A percentile compares a stretch with the other conserved stretches of the same genome.
These are phyloP conservation scores for Neurospora discreta DNA, from an alignment of 495 filamentous ascomycete species.

Conservation along the genomic window DNA sequence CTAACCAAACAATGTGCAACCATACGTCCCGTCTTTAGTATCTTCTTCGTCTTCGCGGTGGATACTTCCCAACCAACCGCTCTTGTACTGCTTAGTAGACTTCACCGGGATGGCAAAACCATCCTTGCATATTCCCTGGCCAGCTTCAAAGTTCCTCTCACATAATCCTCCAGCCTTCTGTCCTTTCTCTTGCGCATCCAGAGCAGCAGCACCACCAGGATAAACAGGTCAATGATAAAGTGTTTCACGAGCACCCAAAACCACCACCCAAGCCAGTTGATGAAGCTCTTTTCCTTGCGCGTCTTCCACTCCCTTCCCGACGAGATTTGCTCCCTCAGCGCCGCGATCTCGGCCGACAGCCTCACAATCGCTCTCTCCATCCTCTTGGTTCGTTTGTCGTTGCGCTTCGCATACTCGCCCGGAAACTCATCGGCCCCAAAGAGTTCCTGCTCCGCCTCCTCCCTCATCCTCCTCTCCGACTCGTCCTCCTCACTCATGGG, in stretches of 20 bases:
- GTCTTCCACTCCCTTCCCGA: constrained; percentile 45
- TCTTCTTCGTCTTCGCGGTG: background rate
- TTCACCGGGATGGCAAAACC: constrained; percentile 42
- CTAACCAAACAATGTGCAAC: background rate
- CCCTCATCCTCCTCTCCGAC: constrained; percentile 39
- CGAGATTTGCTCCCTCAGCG: constrained; percentile 86
- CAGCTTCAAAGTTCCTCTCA: constrained; percentile 52
- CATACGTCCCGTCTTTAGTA: background rate
- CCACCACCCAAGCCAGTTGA: constrained; percentile 64
- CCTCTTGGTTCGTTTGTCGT: constrained; percentile 62
- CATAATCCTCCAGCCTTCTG: constrained; percentile 62
- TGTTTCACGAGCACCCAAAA: constrained; percentile 63
- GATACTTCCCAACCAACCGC: background rate
- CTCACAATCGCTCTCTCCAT: constrained; percentile 83
- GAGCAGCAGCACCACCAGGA: constrained; percentile 59
- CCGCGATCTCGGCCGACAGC: constrained; percentile 86
- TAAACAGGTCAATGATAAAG: constrained; percentile 54
- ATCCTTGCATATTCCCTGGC: constrained; percentile 48
- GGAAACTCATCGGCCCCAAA: constrained; percentile 30
- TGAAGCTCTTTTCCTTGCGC: constrained; percentile 42
- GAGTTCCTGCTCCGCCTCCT: constrained; percentile 30
- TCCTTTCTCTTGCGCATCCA: constrained; percentile 76
- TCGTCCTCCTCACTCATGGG: constrained; percentile 74
- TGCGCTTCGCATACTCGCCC: constrained; percentile 28
- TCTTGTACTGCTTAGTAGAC: background rate